Evolutionary conservation across 2,329 filamentous ascomycete species (phyloP).

Genomic region (Fusarium xylarioides): DNA sequence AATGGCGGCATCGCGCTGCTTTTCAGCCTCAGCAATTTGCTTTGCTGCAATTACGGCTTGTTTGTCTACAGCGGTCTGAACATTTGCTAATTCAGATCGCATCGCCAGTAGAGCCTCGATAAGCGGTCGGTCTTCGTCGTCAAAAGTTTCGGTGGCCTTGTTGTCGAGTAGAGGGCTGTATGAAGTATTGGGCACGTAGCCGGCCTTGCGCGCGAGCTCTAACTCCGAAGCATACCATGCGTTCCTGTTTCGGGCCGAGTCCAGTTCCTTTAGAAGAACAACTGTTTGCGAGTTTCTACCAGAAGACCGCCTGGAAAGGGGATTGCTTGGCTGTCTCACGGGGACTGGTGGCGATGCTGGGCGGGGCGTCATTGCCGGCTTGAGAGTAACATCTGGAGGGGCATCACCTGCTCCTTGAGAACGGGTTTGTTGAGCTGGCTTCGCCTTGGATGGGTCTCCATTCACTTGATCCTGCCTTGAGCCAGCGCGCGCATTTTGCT

Average conservation of each 20-base stretch:
- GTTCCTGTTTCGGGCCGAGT: slow-evolving; percentile 84
- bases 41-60: slow-evolving; percentile 87
- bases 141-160: slow-evolving; percentile 79
- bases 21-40: slow-evolving; percentile 92
- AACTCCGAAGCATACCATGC: slow-evolving; percentile 98
- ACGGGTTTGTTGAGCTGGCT: slow-evolving; percentile 50
- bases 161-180: slow-evolving; percentile 80
- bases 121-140: slow-evolving; percentile 89
- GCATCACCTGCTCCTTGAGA: slow-evolving; percentile 75
- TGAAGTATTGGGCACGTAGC: slow-evolving; percentile 78
- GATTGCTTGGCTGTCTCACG: slow-evolving; percentile 64
- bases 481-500: slow-evolving; percentile 52
- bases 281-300: slow-evolving; percentile 73
- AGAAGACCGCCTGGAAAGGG: slow-evolving; percentile 68
- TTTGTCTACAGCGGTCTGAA: slow-evolving; percentile 88
- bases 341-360: slow-evolving; percentile 68
- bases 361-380: slow-evolving; percentile 48
- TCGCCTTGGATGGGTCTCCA: slow-evolving; percentile 46
- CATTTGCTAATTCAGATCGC: slow-evolving; percentile 86
- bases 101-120: slow-evolving; percentile 93
- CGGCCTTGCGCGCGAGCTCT: slow-evolving; percentile 87
- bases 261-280: slow-evolving; percentile 84
- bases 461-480: slow-evolving; percentile 50
- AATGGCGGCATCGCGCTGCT: slow-evolving; percentile 92
- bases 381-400: slow-evolving; percentile 64